A percentile compares a stretch with the other conserved stretches of the same genome.
Evolutionary conservation across 106 monocot genomes (phyloP).

Genomic region (Phalaenopsis aphrodite): DNA sequence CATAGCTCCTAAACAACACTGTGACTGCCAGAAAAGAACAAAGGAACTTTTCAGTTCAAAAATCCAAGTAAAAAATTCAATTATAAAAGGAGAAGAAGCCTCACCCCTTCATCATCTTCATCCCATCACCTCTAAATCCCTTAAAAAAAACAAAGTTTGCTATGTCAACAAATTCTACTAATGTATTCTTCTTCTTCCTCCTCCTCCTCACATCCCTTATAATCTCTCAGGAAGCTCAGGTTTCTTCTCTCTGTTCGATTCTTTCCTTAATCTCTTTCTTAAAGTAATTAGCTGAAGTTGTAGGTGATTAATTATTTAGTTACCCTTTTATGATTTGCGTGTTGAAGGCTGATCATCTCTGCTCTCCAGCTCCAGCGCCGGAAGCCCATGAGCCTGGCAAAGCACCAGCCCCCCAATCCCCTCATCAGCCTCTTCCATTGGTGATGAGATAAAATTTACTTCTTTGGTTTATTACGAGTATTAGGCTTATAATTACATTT

Average conservation of each 20-base stretch:
- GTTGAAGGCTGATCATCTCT: not conserved
- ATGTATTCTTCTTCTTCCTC: not conserved
- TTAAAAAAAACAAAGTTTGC: no score
- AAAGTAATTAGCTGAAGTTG: not conserved
- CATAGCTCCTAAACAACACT: no score
- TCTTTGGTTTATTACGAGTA: not conserved
- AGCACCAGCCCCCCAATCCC: not conserved
- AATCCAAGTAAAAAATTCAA: not conserved
- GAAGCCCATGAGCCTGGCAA: not conserved
- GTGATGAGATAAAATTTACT: not conserved
- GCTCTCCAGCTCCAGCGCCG: not conserved
- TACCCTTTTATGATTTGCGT: not conserved
- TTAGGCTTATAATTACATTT: not conserved
- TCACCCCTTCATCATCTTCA: not conserved
- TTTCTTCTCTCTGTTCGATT: not conserved
- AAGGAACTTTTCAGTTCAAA: not conserved
- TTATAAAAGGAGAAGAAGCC: not conserved
- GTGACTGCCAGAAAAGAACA: not conserved
- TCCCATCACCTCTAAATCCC: not conserved
- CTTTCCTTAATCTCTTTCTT: not conserved
- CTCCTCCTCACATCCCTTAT: not conserved
- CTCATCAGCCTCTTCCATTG: conserved; percentile 8
- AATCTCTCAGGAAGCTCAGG: not conserved
- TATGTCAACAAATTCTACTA: not conserved
- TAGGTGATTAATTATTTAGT: not conserved